Conservation (phyloP, 78 protist genomes). For the Ministeria vibrans region DNA sequence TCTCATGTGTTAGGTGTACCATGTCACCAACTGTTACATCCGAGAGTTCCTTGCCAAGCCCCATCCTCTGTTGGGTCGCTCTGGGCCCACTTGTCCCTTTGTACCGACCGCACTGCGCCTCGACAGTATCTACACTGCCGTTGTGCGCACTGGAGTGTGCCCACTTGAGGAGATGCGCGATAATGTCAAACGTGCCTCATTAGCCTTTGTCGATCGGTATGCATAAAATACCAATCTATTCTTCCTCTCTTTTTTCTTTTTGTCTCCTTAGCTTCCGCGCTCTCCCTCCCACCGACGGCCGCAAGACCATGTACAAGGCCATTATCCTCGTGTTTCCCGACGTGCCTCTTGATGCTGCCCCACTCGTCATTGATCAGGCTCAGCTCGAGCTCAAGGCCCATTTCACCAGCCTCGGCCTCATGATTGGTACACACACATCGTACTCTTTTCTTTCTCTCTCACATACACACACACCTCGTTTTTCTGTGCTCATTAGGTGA, state of each 20-base stretch:
- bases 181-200: too few relatives aligned
- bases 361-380: neutral
- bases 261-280: too few relatives aligned
- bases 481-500: too few relatives aligned
- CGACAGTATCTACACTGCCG: neutral
- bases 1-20: too few relatives aligned
- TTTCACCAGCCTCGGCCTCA: neutral
- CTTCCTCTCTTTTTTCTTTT: too few relatives aligned
- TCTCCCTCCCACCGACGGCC: neutral
- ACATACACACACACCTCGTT: too few relatives aligned
- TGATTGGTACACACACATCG: too few relatives aligned
- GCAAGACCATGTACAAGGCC: conserved; percentile 4
- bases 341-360: conserved; percentile 5
- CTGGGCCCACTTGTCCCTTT: conserved; percentile 30
- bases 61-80: conserved; percentile 21
- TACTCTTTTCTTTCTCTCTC: too few relatives aligned
- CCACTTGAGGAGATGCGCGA: too few relatives aligned
- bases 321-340: conserved; percentile 5
- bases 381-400: conserved; percentile 10
- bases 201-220: too few relatives aligned
- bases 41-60: conserved; percentile 25
- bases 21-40: neutral
- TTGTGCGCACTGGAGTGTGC: neutral
- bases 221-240: too few relatives aligned
- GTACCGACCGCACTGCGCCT: conserved; percentile 7